phyloP scores from a whole-genome alignment of 2,329 filamentous ascomycete genomes.

The Colletotrichum sp. region DNA sequence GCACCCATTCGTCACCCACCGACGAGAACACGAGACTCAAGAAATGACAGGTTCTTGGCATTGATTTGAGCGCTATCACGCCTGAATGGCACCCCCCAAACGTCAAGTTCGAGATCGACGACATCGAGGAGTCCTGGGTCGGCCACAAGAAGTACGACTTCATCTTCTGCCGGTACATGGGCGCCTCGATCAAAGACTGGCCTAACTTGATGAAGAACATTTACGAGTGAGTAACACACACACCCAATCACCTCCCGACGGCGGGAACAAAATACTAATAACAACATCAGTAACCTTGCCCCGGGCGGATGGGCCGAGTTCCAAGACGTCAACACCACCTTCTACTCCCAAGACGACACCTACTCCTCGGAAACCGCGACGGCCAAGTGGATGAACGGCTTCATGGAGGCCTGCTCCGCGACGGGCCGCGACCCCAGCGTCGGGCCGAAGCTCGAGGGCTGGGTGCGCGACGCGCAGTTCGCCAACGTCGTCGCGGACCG shows the following conservation, averaged over 20 bases:
- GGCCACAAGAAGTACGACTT: slow-evolving; percentile 37
- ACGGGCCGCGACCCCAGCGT: slow-evolving; percentile 35
- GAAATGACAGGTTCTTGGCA: neutral
- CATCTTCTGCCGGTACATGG: slow-evolving; percentile 30
- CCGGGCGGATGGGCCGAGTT: slow-evolving; percentile 38
- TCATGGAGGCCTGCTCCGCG: slow-evolving; percentile 26
- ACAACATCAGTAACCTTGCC: slow-evolving; percentile 29
- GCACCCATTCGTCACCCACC: no score
- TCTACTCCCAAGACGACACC: slow-evolving; percentile 28
- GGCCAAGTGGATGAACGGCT: slow-evolving; percentile 21
- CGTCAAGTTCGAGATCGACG: slow-evolving; percentile 69
- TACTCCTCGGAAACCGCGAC: slow-evolving; percentile 12
- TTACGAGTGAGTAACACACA: slow-evolving; percentile 4
- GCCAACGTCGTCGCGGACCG: slow-evolving; percentile 31
- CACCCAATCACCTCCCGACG: rapidly evolving
- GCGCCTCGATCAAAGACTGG: slow-evolving; percentile 8
- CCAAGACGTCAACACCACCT: slow-evolving; percentile 26
- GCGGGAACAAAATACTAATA: neutral
- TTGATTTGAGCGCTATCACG: slow-evolving; percentile 4
- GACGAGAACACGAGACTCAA: neutral
- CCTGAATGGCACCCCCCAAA: slow-evolving; percentile 56
- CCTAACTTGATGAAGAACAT: slow-evolving; percentile 6
- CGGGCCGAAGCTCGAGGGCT: slow-evolving; percentile 28
- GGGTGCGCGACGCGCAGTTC: slow-evolving; percentile 44
- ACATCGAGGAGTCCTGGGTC: slow-evolving; percentile 58